phyloP scores from a whole-genome alignment of 495 filamentous ascomycete species.

The Tuber borchii region DNA sequence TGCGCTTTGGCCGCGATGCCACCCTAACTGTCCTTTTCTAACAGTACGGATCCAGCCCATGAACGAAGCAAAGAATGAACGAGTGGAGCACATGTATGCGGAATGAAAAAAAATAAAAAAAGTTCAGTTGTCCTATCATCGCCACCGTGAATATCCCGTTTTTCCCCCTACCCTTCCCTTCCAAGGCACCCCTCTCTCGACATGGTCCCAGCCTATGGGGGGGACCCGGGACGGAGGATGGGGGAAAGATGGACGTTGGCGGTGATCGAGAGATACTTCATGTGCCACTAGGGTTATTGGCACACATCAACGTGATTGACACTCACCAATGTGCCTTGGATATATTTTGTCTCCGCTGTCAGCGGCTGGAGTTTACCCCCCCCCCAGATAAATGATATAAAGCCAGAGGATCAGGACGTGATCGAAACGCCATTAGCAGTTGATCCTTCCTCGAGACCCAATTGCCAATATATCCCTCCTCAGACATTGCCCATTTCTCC shows the following conservation, averaged over 20 bases:
- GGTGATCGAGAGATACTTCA: background rate
- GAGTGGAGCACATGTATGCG: background rate
- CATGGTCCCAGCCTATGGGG: background rate
- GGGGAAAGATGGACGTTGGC: background rate
- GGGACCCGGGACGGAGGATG: background rate
- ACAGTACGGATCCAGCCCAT: background rate
- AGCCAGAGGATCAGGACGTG: background rate
- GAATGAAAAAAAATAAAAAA: background rate
- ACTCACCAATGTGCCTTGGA: background rate
- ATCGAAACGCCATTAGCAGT: background rate
- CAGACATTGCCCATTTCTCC: background rate
- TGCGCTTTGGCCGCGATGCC: slow-evolving; percentile 1
- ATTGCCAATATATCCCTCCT: background rate
- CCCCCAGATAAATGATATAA: background rate
- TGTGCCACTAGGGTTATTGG: background rate
- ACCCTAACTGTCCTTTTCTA: background rate
- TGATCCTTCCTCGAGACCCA: background rate
- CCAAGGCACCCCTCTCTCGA: background rate
- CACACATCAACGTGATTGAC: background rate
- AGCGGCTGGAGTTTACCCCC: background rate
- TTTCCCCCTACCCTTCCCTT: background rate
- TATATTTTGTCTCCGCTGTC: background rate
- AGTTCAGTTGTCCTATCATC: background rate
- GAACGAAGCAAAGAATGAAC: background rate
- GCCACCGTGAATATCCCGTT: background rate